Evolutionary conservation across 331 rosid species (phyloP), one percentile per base, ranked within the genome.

Genomic region (Arachis monticola): DNA sequence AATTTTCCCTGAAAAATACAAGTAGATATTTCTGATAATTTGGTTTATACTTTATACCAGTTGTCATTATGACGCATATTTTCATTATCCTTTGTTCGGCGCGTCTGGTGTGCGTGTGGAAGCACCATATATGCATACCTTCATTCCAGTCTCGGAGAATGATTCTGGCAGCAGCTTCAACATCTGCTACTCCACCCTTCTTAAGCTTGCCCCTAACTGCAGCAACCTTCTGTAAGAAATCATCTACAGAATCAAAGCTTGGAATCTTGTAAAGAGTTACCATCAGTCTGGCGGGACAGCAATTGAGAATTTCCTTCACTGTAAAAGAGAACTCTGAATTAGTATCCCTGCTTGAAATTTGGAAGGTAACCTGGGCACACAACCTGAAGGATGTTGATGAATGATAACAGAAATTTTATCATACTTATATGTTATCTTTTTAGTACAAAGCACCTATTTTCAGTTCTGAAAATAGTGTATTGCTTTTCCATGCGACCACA

Each of bases 301-400:
- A 92, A 85, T 89, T 92, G 80, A 92, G 87, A 82, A 95, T 95
- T 83, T 95, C 99, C 96, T 86, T 95, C 67, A 95, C 99, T 95
- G 88, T 57, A 38, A 42, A 63, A 67, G 59, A 35, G 50, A 52
- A 51, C 60, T 13, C 51, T 32, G 60, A 77, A 81, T 66, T 27
- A 79, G 51, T 55, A 27, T 38, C 30, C 27, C 22, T 2, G 10
- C 41, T 62, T 40, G 46, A 35, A 2, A 12, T 6, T 62, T n/a
- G 6, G 8, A 30, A 27, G 64, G 64, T 9, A 59, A 59, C 31
- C 10, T 59, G 27, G 8, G 40, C 7, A 59, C 10, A 53, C 5
- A 53, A 53, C 59, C 59, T 53, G 30, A 59, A 27, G 9, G 27
- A 59, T 9, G 17, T 27, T 30, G 30, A 59, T 8, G 30, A 59